Conservation (phyloP, 2,329 filamentous ascomycete species). For the Alternaria alternata region DNA sequence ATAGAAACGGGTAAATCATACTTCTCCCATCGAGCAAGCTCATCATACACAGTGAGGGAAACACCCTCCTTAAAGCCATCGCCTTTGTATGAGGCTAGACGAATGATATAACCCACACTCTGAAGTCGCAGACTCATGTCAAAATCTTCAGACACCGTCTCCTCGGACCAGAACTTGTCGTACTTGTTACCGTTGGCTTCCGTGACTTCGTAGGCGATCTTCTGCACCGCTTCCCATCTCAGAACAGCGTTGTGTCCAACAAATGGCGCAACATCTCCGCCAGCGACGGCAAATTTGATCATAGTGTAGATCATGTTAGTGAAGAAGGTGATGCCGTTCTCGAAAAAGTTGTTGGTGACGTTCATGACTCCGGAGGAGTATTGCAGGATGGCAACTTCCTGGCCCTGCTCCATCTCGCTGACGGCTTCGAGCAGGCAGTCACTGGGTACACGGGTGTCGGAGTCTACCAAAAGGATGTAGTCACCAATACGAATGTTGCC, state of each 20-base stretch:
- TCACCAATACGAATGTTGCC: conserved; percentile 87
- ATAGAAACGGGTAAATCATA: conserved; percentile 1
- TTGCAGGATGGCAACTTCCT: conserved; percentile 80
- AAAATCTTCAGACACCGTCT: conserved; percentile 79
- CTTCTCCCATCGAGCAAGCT: conserved; percentile 76
- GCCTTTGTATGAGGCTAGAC: conserved; percentile 73
- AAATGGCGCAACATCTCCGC: conserved; percentile 76
- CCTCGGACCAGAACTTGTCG: conserved; percentile 77
- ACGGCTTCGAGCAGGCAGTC: conserved; percentile 82
- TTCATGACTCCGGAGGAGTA: conserved; percentile 76
- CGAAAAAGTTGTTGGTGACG: conserved; percentile 75
- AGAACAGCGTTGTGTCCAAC: conserved; percentile 81
- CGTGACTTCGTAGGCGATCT: conserved; percentile 54
- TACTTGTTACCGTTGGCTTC: conserved; percentile 56
- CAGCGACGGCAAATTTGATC: conserved; percentile 74
- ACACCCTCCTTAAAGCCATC: conserved; percentile 78
- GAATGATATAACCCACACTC: conserved; percentile 71
- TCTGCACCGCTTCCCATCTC: conserved; percentile 71
- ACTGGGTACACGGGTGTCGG: conserved; percentile 58
- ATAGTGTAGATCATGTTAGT: conserved; percentile 79
- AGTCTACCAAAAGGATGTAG: conserved; percentile 73
- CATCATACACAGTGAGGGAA: conserved; percentile 76
- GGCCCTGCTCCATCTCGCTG: conserved; percentile 82
- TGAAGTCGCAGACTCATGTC: conserved; percentile 78
- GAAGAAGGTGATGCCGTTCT: conserved; percentile 80